Percentiles rank a stretch among this genome's conserved stretches.
Evolutionary conservation across 2,329 filamentous ascomycete genomes (phyloP).

Genomic region (Zopfia rhizophila): DNA sequence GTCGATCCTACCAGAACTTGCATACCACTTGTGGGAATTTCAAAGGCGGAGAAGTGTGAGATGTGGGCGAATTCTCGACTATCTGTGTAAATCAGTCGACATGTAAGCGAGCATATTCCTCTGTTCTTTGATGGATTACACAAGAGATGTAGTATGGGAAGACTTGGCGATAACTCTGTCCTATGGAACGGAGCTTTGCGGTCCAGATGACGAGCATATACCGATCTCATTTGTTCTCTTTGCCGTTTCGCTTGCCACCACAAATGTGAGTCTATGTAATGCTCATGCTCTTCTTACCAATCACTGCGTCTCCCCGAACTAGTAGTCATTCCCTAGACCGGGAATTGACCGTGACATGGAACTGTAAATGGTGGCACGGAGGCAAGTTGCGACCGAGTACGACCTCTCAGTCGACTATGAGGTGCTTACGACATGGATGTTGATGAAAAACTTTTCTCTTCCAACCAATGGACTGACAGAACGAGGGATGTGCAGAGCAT

Average conservation of each 20-base stretch:
- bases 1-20: background rate
- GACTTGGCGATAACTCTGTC: constrained; percentile 14
- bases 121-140: constrained; percentile 1
- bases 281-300: too few species aligned
- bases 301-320: too few species aligned
- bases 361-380: constrained; percentile 3
- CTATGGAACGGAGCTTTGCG: constrained; percentile 5
- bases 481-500: constrained; percentile 9
- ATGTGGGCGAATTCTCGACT: constrained; percentile 14
- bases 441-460: constrained; percentile 10
- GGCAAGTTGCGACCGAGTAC: constrained; percentile 10
- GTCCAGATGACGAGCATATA: constrained; percentile 2
- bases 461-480: constrained; percentile 12
- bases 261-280: too few species aligned
- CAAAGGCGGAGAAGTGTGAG: constrained; percentile 3
- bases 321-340: too few species aligned
- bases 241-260: too few species aligned
- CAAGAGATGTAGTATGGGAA: constrained; percentile 3
- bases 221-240: too few species aligned
- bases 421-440: constrained; percentile 9
- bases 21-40: constrained; percentile 17
- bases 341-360: constrained; percentile 12
- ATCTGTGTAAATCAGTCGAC: constrained; percentile 20
- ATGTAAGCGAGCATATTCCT: too few species aligned
- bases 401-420: constrained; percentile 3